Percentiles rank a stretch among this genome's conserved stretches.
Conservation (phyloP, 306 rosid species). For the Lathyrus oleraceus region DNA sequence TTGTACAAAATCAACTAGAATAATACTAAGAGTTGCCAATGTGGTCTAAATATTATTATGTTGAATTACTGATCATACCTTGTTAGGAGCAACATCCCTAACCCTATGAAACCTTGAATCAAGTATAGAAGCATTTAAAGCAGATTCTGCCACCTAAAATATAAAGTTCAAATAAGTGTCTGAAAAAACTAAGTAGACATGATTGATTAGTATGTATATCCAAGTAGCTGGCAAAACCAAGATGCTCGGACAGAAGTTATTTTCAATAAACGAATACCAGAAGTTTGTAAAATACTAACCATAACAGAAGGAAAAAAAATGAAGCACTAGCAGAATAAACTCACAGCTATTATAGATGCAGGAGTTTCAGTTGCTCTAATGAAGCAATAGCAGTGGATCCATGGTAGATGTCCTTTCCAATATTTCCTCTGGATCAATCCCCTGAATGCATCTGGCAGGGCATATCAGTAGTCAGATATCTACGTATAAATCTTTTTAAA, state of each 20-base stretch:
- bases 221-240: conserved; percentile 13
- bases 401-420: conserved; percentile 83
- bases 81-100: conserved; percentile 96
- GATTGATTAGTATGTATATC: conserved; percentile 3
- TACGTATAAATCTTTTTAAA: conserved; percentile 15
- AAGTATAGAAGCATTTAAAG: conserved; percentile 60
- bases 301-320: background rate
- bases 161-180: conserved; percentile 25
- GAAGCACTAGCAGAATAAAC: conserved; percentile 38
- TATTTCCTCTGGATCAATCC: conserved; percentile 58
- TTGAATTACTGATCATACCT: conserved; percentile 50
- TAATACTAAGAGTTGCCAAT: background rate
- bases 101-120: conserved; percentile 76
- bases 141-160: conserved; percentile 82
- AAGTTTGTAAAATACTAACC: conserved; percentile 4
- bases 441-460: conserved; percentile 70
- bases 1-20: conserved; percentile 18
- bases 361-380: conserved; percentile 78
- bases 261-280: background rate
- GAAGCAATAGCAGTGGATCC: conserved; percentile 94
- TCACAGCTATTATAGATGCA: conserved; percentile 67
- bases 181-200: conserved; percentile 3
- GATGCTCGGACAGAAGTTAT: conserved; percentile 11
- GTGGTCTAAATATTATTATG: background rate
- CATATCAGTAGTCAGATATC: conserved; percentile 25